phyloP scores from a whole-genome alignment of 345 rosid genomes.

The Lagerstroemia speciosa region DNA sequence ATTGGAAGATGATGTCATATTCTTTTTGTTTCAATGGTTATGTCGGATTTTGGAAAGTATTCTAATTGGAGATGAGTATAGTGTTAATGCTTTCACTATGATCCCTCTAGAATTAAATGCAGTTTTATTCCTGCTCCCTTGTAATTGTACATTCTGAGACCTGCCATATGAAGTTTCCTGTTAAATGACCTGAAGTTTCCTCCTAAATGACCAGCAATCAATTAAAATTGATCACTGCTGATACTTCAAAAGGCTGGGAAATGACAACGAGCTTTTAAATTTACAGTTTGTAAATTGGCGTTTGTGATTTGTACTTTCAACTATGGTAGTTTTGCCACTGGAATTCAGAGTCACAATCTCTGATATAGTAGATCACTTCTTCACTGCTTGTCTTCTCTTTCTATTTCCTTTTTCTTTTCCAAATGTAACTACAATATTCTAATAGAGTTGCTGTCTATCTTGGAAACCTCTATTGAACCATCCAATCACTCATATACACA shows the following conservation, averaged over 20 bases:
- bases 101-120: neutral
- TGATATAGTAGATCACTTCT: neutral
- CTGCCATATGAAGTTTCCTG: no score
- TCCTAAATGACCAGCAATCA: neutral
- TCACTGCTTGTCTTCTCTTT: neutral
- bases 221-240: neutral
- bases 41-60: neutral
- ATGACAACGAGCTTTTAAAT: neutral
- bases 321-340: neutral
- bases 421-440: neutral
- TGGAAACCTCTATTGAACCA: constrained; percentile 3
- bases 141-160: neutral
- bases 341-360: neutral
- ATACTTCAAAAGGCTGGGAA: neutral
- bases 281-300: no score
- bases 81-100: neutral
- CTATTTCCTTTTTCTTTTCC: neutral
- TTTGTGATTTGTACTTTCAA: neutral
- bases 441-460: neutral
- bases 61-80: neutral
- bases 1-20: neutral
- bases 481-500: constrained; percentile 19
- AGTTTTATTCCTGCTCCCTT: neutral
- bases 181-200: neutral
- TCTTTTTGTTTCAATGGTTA: neutral